Percentiles rank a stretch among this genome's conserved stretches.
Conservation (phyloP, 2,329 filamentous ascomycete genomes). For the Canariomyces notabilis region DNA sequence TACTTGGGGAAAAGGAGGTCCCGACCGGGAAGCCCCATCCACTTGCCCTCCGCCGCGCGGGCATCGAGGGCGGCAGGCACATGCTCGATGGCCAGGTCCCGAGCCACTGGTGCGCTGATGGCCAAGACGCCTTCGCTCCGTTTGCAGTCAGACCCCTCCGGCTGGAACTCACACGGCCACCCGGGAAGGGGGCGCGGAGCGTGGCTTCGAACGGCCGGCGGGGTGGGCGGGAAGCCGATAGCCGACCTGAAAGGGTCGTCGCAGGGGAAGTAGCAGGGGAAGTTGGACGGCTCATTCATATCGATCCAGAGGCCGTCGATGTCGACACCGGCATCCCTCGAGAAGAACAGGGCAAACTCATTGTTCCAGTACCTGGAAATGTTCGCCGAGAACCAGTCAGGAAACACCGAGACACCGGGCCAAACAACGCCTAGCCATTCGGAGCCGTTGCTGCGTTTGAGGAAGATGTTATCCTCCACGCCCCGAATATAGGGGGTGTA, state of each 20-base stretch:
- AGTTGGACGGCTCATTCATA: constrained; percentile 52
- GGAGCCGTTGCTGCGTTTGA: constrained; percentile 50
- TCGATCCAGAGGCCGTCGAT: constrained; percentile 78
- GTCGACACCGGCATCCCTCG: constrained; percentile 58
- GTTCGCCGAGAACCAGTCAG: constrained; percentile 69
- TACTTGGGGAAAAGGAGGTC: constrained; percentile 63
- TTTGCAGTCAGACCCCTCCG: constrained; percentile 38
- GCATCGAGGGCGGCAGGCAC: constrained; percentile 14
- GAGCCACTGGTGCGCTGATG: constrained; percentile 15
- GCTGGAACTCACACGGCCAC: constrained; percentile 64
- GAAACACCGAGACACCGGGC: constrained; percentile 68
- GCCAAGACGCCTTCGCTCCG: constrained; percentile 20
- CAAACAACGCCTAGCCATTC: constrained; percentile 64
- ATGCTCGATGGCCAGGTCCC: constrained; percentile 1
- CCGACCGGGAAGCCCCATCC: constrained; percentile 55
- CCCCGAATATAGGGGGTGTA: constrained; percentile 40
- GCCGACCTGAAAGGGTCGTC: constrained; percentile 38
- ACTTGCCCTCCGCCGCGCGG: constrained; percentile 34
- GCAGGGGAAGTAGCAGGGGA: constrained; percentile 52
- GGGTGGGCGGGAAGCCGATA: constrained; percentile 51
- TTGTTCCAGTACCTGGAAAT: constrained; percentile 64
- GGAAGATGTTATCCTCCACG: constrained; percentile 40
- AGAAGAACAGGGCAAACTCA: constrained; percentile 63
- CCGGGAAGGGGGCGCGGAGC: constrained; percentile 61
- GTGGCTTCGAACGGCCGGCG: constrained; percentile 55